A percentile compares a stretch with the other conserved stretches of the same genome.
Conservation (phyloP, 129 eudicot genomes). For the Deinandra increscens region DNA sequence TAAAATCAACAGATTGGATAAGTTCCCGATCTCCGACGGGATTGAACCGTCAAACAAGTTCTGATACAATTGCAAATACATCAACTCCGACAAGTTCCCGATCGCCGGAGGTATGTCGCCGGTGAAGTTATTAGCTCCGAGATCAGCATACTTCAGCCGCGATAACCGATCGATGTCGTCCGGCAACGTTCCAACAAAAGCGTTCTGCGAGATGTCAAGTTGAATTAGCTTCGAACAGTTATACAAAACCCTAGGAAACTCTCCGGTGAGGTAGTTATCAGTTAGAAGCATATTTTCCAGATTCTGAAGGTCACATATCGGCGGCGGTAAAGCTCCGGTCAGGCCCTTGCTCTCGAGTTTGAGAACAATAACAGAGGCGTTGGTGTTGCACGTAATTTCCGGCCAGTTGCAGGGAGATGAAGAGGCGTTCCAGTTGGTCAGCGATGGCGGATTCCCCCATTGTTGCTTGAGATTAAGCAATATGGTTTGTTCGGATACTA, state of each 20-base stretch:
- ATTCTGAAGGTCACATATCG: slow-evolving; percentile 51
- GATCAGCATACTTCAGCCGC: slow-evolving; percentile 36
- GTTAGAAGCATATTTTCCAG: slow-evolving; percentile 37
- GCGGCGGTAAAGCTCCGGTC: slow-evolving; percentile 39
- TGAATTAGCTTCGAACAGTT: slow-evolving; percentile 47
- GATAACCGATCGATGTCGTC: slow-evolving; percentile 48
- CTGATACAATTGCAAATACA: slow-evolving; percentile 30
- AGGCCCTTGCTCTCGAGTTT: slow-evolving; percentile 24
- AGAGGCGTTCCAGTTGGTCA: slow-evolving; percentile 56
- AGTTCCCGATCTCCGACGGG: slow-evolving; percentile 69
- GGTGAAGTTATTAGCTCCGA: slow-evolving; percentile 72
- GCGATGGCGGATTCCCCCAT: slow-evolving; percentile 51
- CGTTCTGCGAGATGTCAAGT: slow-evolving; percentile 55
- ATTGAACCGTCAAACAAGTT: slow-evolving; percentile 69
- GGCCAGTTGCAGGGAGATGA: slow-evolving; percentile 75
- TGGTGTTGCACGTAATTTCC: slow-evolving; percentile 50
- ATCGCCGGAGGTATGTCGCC: slow-evolving; percentile 76
- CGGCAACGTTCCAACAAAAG: slow-evolving; percentile 58
- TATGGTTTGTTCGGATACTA: slow-evolving; percentile 35
- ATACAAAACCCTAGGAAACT: slow-evolving; percentile 56
- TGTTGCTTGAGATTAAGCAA: slow-evolving; percentile 52
- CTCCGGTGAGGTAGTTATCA: slow-evolving; percentile 49
- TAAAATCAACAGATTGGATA: slow-evolving; percentile 36
- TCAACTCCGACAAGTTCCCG: slow-evolving; percentile 47
- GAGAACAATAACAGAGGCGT: slow-evolving; percentile 43